Percentiles rank a stretch among this genome's conserved stretches.
Conservation (phyloP, 495 filamentous ascomycete species). For the Tuber melanosporum region DNA sequence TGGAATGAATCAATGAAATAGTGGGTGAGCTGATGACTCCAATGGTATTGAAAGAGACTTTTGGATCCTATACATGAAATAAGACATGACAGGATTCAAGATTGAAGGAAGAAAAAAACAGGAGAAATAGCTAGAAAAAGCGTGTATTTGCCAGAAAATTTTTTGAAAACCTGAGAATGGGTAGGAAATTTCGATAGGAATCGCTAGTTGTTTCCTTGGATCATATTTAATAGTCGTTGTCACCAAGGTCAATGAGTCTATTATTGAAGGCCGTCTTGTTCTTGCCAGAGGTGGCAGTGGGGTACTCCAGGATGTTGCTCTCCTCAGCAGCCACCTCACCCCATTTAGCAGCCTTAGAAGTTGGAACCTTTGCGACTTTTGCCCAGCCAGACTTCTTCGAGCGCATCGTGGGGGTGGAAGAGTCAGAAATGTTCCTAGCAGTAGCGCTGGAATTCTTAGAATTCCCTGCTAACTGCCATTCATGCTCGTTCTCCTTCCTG, state of each 20-base stretch:
- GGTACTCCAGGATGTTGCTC: slow-evolving; percentile 5
- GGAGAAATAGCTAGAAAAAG: not conserved
- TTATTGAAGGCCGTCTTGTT: slow-evolving; percentile 15
- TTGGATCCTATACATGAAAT: not conserved
- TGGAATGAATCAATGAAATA: not conserved
- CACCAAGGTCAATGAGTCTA: slow-evolving; percentile 9
- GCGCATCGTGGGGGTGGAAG: slow-evolving; percentile 1
- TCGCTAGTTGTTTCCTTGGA: slow-evolving; percentile 2
- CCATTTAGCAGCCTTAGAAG: slow-evolving; percentile 22
- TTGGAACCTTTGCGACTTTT: slow-evolving; percentile 14
- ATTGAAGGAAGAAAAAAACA: not conserved
- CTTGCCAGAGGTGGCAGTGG: not conserved
- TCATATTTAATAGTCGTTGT: not conserved
- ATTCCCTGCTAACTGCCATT: not conserved
- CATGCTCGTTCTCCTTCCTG: not conserved
- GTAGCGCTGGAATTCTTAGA: not conserved
- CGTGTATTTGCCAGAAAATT: not conserved
- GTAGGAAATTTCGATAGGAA: not conserved
- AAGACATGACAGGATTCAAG: not conserved
- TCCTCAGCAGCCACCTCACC: slow-evolving; percentile 9
- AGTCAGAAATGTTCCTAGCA: not conserved
- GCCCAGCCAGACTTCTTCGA: slow-evolving; percentile 26
- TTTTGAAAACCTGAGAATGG: not conserved
- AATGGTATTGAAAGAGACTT: not conserved
- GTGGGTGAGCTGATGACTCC: not conserved